Evolutionary conservation across 2,329 filamentous ascomycete genomes (phyloP).

Genomic region (Beauveria pseudobassiana): DNA sequence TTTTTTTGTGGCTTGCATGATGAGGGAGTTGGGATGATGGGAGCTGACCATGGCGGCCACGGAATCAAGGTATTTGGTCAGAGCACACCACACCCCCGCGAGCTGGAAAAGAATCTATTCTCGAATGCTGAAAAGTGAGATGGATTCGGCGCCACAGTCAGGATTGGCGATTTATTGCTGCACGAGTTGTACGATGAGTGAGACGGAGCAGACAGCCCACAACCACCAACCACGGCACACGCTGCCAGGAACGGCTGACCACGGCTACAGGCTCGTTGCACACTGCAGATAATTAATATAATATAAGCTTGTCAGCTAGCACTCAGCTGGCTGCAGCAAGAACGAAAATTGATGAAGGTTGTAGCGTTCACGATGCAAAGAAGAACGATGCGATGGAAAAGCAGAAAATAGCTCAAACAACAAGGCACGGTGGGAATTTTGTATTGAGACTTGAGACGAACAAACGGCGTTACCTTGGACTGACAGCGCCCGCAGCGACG

Average conservation of each 20-base stretch:
- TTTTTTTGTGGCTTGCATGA: slow-evolving; percentile 7
- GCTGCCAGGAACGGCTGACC: not conserved
- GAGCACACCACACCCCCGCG: not conserved
- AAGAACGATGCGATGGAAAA: not conserved
- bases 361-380: not conserved
- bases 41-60: not conserved
- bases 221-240: too few relatives aligned
- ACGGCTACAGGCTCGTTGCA: not conserved
- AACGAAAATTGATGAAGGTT: too few relatives aligned
- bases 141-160: not conserved
- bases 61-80: not conserved
- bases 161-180: slow-evolving; percentile 3
- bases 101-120: not conserved
- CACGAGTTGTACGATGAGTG: not conserved
- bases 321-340: not conserved
- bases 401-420: not conserved
- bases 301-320: not conserved
- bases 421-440: not conserved
- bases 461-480: not conserved
- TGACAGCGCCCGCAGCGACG: too few relatives aligned
- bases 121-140: not conserved
- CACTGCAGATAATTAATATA: slow-evolving; percentile 1
- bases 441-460: not conserved
- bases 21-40: too few relatives aligned
- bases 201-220: not conserved